Percentiles rank a stretch among this genome's conserved stretches.
Evolutionary conservation across 2,329 filamentous ascomycete species (phyloP).

Genomic region (Colletotrichum tropicale): DNA sequence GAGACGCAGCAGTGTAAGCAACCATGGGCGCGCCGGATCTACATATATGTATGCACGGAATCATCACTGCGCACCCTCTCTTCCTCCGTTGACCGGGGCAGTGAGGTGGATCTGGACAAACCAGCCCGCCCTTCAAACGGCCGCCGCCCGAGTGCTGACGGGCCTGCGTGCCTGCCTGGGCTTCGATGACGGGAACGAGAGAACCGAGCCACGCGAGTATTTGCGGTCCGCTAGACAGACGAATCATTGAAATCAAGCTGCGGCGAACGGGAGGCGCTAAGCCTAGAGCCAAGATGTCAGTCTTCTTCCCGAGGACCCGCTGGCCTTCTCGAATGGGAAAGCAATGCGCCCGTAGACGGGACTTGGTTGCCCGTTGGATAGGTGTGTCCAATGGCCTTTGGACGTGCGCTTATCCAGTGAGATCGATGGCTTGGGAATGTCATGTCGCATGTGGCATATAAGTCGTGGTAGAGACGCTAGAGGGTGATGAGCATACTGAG

Average conservation of each 20-base stretch:
- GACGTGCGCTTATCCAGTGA: neutral
- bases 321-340: constrained; percentile 4
- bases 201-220: neutral
- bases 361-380: neutral
- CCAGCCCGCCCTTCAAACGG: neutral
- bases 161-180: neutral
- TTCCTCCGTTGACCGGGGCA: neutral
- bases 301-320: constrained; percentile 9
- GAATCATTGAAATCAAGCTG: neutral
- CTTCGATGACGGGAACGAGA: neutral
- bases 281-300: constrained; percentile 2
- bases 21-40: neutral
- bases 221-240: neutral
- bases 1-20: neutral
- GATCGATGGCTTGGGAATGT: neutral
- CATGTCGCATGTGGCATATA: neutral
- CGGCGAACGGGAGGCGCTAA: constrained; percentile 2
- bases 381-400: neutral
- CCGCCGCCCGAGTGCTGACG: neutral
- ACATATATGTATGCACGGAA: neutral
- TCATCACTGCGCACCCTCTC: neutral
- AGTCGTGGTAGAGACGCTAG: neutral
- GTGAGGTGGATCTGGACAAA: neutral
- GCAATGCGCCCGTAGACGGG: neutral
- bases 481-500: neutral